A percentile compares a stretch with the other conserved stretches of the same genome.
phyloP scores from a whole-genome alignment of 495 filamentous ascomycete genomes.

The Hypoxylon intermedium region DNA sequence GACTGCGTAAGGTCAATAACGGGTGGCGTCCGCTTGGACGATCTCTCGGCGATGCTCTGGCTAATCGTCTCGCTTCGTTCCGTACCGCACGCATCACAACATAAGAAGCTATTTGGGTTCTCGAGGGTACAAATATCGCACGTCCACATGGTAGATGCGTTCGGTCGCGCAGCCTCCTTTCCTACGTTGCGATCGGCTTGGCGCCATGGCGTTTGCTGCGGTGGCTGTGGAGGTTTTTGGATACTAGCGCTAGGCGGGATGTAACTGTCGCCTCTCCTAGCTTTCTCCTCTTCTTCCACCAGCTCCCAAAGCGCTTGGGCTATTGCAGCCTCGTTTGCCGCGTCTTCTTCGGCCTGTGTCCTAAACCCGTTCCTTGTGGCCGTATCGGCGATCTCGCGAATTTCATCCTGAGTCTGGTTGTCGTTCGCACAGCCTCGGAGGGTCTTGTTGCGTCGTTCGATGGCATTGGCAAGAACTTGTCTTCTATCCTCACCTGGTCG shows the following conservation, averaged over 20 bases:
- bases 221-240: background rate
- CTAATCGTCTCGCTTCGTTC: constrained; percentile 61
- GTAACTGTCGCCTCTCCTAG: constrained; percentile 69
- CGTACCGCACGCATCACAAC: constrained; percentile 79
- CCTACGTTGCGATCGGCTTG: background rate
- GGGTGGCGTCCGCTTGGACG: constrained; percentile 22
- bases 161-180: constrained; percentile 18
- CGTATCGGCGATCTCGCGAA: constrained; percentile 66
- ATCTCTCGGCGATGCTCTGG: constrained; percentile 32
- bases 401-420: constrained; percentile 64
- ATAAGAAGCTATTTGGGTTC: constrained; percentile 72
- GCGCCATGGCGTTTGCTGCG: background rate
- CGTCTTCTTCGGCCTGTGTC: constrained; percentile 86
- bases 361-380: constrained; percentile 76
- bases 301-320: constrained; percentile 86
- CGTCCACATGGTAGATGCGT: constrained; percentile 65
- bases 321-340: constrained; percentile 90
- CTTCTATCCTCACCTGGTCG: constrained; percentile 74
- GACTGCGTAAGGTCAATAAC: constrained; percentile 44
- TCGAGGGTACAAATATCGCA: constrained; percentile 84
- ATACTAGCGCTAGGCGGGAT: constrained; percentile 55
- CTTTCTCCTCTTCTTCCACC: constrained; percentile 74
- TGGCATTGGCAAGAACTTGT: constrained; percentile 74
- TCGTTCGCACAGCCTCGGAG: constrained; percentile 77
- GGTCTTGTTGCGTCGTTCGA: constrained; percentile 69